Base-by-base conservation (phyloP, 1,284 basidiomycete species). In the Farysia itapuensis region DNA sequence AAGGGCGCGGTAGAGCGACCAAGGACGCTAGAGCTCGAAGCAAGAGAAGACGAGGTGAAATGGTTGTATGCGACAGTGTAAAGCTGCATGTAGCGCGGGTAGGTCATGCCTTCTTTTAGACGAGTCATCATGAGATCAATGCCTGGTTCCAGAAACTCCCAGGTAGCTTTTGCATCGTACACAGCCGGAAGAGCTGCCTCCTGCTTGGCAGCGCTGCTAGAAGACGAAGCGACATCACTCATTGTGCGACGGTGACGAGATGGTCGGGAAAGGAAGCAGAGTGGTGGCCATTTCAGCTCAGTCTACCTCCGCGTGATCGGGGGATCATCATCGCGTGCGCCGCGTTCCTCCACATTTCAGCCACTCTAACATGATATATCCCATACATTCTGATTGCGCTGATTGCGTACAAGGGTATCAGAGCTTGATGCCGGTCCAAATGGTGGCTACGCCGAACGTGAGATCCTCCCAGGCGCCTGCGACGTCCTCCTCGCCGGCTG, bases 41-140 rank as follows among this genome's bases (percentile, higher is more conserved):
- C 85, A 84, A 90, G 87, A 73, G 87, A 86, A n/a, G 86, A 88
- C 19, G 85, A 88, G 18, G 90, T 96, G 77, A 93, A 96, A 77
- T 93, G 96, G 80, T 97, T 94, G 82, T 97, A 96, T 8, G 89
- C 89, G 31, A 90, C 87, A 32, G 77, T 79, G 79, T 95, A 96
- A 43, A 94, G 83, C 70, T 86, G 84, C 81, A 94, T 93, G 79
- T 96, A 96, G 75, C 89, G 90, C 46, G 85, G 84, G 79, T 91
- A 93, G 21, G 88, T 89, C 74, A 97, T 87, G 50, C 92, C 92
- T 14, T 86, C 84, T 66, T 90, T 86, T 28, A 90, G 83, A 20
- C 51, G 60, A 16, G 52, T 54, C 59, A 65, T 67, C 67, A 75
- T 75, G 50, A 69, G 67, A 31, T 73, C 71, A 32, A 95, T 89